These are phyloP conservation scores for Kodamaea fukazawae DNA, from an alignment of 805 yeast genomes.

Conservation along the genomic window DNA sequence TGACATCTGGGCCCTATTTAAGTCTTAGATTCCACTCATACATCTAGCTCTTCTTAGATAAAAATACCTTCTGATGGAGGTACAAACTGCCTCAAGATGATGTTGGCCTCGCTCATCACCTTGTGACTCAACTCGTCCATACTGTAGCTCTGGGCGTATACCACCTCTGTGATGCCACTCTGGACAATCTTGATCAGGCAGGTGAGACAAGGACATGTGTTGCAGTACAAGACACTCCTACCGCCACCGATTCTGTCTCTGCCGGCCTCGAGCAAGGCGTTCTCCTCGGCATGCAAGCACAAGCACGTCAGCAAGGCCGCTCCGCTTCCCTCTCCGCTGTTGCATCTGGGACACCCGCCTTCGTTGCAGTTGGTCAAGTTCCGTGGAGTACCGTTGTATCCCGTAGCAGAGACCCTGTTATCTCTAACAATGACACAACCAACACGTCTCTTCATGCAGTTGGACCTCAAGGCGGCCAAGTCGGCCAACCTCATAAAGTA, in stretches of 20 bases:
- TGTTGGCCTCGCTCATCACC: conserved; percentile 73
- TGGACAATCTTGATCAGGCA: conserved; percentile 95
- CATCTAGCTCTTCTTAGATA: too few species aligned
- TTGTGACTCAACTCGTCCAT: conserved; percentile 81
- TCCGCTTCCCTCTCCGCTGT: conserved; percentile 63
- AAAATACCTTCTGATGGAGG: conserved; percentile 42
- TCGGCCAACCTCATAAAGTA: conserved; percentile 94
- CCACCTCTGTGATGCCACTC: conserved; percentile 86
- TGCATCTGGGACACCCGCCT: conserved; percentile 94
- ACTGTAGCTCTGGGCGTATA: conserved; percentile 85
- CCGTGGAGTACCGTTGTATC: conserved; percentile 96
- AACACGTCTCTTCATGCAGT: conserved; percentile 96
- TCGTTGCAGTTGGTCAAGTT: conserved; percentile 85
- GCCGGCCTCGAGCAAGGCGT: conserved; percentile 92
- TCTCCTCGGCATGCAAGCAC: conserved; percentile 96
- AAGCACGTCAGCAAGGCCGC: conserved; percentile 75
- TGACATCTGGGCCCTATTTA: too few species aligned
- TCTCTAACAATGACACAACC: conserved; percentile 94
- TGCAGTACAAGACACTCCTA: conserved; percentile 74
- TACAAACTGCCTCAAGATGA: conserved; percentile 53
- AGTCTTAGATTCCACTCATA: too few species aligned
- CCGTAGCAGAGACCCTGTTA: conserved; percentile 87
- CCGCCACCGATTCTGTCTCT: conserved; percentile 70
- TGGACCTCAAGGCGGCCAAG: conserved; percentile 86
- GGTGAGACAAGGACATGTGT: conserved; percentile 96